Percentiles rank a stretch among this genome's conserved stretches.
Evolutionary conservation across 345 rosid genomes (phyloP).

Genomic region (Mercurialis annua): DNA sequence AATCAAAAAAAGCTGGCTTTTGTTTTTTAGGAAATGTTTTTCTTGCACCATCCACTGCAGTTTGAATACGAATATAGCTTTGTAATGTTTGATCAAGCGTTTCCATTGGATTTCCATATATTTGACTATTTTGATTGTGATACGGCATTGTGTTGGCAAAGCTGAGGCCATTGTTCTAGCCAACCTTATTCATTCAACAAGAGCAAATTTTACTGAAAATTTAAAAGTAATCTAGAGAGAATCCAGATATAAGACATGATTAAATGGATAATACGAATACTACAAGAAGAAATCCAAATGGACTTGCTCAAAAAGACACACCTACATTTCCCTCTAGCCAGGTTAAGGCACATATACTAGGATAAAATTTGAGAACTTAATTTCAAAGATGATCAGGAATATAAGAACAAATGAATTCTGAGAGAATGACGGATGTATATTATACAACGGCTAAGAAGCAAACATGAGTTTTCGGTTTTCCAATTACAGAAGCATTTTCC

Average conservation of each 20-base stretch:
- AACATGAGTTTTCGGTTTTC: not conserved
- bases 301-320: not conserved
- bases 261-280: not conserved
- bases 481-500: not conserved
- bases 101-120: not conserved
- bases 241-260: not conserved
- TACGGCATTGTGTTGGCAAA: not conserved
- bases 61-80: not conserved
- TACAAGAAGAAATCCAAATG: not conserved
- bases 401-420: too few species aligned
- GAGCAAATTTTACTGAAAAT: not conserved
- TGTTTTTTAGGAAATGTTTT: not conserved
- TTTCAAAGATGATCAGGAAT: too few species aligned
- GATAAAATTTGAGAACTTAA: not conserved
- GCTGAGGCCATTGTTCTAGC: not conserved
- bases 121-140: not conserved
- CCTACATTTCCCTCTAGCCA: not conserved
- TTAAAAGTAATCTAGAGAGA: not conserved
- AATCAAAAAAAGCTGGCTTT: not conserved
- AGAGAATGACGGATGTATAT: not conserved
- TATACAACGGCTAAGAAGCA: not conserved
- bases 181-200: not conserved
- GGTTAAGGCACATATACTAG: not conserved
- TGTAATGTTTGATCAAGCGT: not conserved
- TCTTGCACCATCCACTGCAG: not conserved